Conservation (phyloP, 495 filamentous ascomycete species). For the Niebla homalea region DNA sequence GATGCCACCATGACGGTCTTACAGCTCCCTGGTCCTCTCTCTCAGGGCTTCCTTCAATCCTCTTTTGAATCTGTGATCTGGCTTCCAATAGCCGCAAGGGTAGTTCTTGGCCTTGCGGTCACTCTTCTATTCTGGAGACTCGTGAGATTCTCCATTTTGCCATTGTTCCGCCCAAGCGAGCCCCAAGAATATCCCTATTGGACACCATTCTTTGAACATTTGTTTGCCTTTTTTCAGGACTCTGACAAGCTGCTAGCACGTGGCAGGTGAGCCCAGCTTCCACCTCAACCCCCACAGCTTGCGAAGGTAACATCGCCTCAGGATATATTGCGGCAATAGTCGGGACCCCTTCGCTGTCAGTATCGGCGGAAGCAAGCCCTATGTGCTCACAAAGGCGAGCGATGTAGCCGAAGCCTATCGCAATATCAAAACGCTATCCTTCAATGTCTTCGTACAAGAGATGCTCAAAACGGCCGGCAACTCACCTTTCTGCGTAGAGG, state of each 20-base stretch:
- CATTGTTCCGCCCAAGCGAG: no score
- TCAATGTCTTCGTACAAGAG: constrained; percentile 13
- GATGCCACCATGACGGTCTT: neutral
- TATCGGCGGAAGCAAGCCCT: constrained; percentile 10
- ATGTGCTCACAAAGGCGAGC: constrained; percentile 14
- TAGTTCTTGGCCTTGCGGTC: neutral
- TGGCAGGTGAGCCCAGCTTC: no score
- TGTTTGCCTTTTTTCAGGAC: no score
- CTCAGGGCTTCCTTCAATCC: neutral
- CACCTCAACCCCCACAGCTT: no score
- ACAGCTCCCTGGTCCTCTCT: neutral
- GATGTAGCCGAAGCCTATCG: constrained; percentile 16
- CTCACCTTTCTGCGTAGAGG: neutral
- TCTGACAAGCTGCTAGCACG: no score
- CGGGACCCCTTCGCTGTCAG: constrained; percentile 17
- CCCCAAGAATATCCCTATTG: no score
- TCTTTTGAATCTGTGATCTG: neutral
- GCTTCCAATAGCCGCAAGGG: neutral
- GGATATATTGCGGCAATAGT: constrained; percentile 5
- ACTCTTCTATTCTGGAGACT: constrained; percentile 3
- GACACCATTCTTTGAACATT: no score
- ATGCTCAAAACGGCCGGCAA: constrained; percentile 8
- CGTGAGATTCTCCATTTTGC: neutral
- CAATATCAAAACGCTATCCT: constrained; percentile 16
- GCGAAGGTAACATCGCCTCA: neutral